Base-by-base conservation (phyloP, 192 early-diverging fungal genomes). In the Jimgerdemannia lactiflua region DNA sequence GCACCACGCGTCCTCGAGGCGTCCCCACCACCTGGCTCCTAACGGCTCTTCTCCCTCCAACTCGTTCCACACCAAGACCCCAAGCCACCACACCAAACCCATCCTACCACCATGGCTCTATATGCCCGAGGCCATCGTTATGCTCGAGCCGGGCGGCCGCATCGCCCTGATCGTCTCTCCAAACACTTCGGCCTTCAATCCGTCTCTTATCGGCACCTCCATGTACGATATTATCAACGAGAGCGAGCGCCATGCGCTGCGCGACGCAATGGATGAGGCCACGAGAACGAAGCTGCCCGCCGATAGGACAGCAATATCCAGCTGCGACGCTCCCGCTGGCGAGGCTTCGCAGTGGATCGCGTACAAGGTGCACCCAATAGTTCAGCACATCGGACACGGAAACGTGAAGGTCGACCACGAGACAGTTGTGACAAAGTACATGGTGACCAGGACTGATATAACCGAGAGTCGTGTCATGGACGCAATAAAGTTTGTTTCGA, bases 151-250 rank as follows among this genome's bases (percentile, higher is more conserved):
- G 20, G 42, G 67, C 43, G 42, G 65, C 42, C 65, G 20, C 40
- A 73, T 73, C 39, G 17, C 19, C 19, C 19, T 54, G 9, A 73
- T 64, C 72, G 65, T 73, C 39, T 67, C 72, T 18, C 72, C 72
- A n/a, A 54, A 73, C 40, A 66, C 72, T 66, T 67, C 65, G 29
- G 17, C 72, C n/a, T 73, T 73, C 64, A 73, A 73, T 41, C 72
- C 65, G 7, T 64, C 54, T 9, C 43, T 73, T 41, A 20, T 29
- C 3, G 72, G 72, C 9, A 64, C 65, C 11, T 43, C 64, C 6
- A 41, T 73, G 7, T 65, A 67, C 17, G 67, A 73, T 11, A 41
- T 73, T 8, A 66, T 73, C 18, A 39, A 64, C 19, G 72, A 73
- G n/a, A 66, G 43, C 39, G 72, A 73, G 43, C 64, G 65, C 20